Evolutionary conservation across 495 filamentous ascomycete genomes (phyloP).

Genomic region (Cetradonia linearis): DNA sequence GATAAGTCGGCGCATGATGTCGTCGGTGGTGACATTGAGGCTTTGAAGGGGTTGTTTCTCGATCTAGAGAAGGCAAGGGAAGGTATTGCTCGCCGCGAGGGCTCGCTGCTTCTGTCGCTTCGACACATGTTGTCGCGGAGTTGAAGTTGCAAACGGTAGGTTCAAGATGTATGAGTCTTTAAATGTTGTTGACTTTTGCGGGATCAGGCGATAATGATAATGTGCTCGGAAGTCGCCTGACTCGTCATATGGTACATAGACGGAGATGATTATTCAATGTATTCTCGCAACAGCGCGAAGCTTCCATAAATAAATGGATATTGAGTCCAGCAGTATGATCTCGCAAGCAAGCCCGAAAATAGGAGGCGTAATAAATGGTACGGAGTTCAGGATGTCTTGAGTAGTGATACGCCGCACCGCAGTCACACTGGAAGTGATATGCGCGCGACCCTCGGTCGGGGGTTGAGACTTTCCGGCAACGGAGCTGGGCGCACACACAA

Average conservation of each 20-base stretch:
- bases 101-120: constrained; percentile 17
- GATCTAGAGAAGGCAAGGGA: constrained; percentile 23
- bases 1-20: neutral
- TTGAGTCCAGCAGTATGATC: no score
- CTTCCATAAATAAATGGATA: neutral
- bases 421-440: neutral
- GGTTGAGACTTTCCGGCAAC: no score
- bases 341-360: no score
- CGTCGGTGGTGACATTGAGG: constrained; percentile 22
- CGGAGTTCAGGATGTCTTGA: neutral
- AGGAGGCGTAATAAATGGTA: neutral
- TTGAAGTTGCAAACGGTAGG: neutral
- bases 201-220: constrained; percentile 3
- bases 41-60: constrained; percentile 24
- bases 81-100: constrained; percentile 15
- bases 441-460: constrained; percentile 1
- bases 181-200: constrained; percentile 1
- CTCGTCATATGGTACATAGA: neutral
- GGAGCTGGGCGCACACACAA: no score
- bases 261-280: neutral
- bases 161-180: neutral
- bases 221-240: constrained; percentile 10
- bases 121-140: constrained; percentile 10
- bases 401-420: neutral
- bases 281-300: constrained; percentile 3